Conservation (phyloP, 2,329 filamentous ascomycete species). For the Sporothrix pseudoabietina region DNA sequence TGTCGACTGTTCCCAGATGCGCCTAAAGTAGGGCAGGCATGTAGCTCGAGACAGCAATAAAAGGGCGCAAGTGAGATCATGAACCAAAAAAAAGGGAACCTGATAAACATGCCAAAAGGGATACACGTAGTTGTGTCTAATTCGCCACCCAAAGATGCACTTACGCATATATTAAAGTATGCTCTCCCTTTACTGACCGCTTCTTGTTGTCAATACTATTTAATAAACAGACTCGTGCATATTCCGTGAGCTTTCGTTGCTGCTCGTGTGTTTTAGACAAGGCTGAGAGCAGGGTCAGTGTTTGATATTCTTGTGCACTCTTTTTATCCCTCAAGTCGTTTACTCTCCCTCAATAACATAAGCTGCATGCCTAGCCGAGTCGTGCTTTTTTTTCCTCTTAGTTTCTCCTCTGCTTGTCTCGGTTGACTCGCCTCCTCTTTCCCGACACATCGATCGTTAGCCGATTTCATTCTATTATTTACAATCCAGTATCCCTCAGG, state of each 20-base stretch:
- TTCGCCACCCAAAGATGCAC: background rate
- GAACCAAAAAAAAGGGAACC: background rate
- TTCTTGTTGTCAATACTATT: background rate
- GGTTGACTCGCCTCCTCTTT: background rate
- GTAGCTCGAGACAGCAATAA: background rate
- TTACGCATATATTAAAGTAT: background rate
- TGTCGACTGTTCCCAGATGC: background rate
- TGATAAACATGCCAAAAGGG: constrained; percentile 2
- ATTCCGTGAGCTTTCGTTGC: background rate
- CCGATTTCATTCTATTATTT: background rate
- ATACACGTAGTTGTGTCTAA: constrained; percentile 13
- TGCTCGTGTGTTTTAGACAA: constrained; percentile 4
- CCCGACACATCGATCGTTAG: constrained; percentile 5
- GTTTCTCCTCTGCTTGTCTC: background rate
- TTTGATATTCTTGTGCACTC: background rate
- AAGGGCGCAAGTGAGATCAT: background rate
- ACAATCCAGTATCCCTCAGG: background rate
- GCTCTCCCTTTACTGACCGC: background rate
- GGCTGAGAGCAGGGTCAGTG: background rate
- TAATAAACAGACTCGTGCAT: constrained; percentile 8
- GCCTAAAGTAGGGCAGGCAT: background rate
- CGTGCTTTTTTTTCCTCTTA: background rate
- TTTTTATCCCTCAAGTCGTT: background rate
- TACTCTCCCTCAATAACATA: background rate
- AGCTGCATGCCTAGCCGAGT: background rate